Percentiles rank a stretch among this genome's conserved stretches.
Conservation (phyloP, 2,329 filamentous ascomycete species). For the Colletotrichum euphorbiae region DNA sequence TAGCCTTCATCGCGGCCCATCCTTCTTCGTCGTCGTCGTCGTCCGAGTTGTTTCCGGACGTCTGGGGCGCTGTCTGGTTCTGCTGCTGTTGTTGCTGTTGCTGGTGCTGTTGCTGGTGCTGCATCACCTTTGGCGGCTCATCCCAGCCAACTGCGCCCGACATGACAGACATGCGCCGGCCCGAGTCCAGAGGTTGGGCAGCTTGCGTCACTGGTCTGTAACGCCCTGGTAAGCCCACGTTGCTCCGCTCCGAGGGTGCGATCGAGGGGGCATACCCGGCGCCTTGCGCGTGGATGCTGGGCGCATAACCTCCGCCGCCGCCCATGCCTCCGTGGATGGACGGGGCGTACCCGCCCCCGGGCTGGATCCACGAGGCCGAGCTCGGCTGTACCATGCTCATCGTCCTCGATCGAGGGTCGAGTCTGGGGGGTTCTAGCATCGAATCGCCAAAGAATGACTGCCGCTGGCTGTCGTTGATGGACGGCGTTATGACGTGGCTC, state of each 20-base stretch:
- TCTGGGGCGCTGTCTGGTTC: slow-evolving; percentile 53
- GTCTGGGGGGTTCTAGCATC: slow-evolving; percentile 56
- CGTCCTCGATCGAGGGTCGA: slow-evolving; percentile 68
- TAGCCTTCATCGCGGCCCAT: slow-evolving; percentile 77
- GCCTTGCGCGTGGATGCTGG: slow-evolving; percentile 62
- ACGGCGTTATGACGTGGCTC: slow-evolving; percentile 55
- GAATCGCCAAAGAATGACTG: slow-evolving; percentile 62
- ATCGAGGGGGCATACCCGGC: slow-evolving; percentile 87
- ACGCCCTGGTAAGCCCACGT: slow-evolving; percentile 86
- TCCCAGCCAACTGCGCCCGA: slow-evolving; percentile 52
- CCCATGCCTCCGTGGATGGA: slow-evolving; percentile 53
- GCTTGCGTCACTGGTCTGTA: slow-evolving; percentile 89
- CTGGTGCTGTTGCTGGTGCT: slow-evolving; percentile 39
- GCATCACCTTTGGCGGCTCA: slow-evolving; percentile 52
- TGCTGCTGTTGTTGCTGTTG: not conserved
- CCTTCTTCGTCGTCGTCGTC: slow-evolving; percentile 76
- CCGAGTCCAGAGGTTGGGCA: slow-evolving; percentile 46
- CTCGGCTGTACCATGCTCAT: slow-evolving; percentile 88
- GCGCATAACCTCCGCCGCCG: slow-evolving; percentile 57
- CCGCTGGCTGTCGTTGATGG: slow-evolving; percentile 57
- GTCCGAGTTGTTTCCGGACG: slow-evolving; percentile 59
- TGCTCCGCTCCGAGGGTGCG: slow-evolving; percentile 95
- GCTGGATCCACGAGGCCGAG: slow-evolving; percentile 68
- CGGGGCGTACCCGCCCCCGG: slow-evolving; percentile 58
- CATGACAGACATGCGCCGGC: slow-evolving; percentile 52